phyloP scores from a whole-genome alignment of 176 grass and related monocot genomes.

The Musa itinerans region DNA sequence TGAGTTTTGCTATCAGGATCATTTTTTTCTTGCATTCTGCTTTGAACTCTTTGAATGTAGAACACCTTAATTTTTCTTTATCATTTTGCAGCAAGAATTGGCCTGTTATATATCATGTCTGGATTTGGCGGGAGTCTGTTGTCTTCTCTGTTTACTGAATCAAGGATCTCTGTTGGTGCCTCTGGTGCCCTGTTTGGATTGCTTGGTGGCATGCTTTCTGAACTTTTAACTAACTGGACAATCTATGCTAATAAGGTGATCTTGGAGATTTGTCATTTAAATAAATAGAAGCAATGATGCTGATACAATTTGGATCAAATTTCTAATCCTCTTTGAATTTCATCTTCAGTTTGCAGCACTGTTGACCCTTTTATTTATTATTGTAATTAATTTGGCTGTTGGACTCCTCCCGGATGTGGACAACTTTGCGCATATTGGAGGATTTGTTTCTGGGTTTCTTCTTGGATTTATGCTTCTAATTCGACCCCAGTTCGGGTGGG shows the following conservation, averaged over 20 bases:
- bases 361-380: slow-evolving; percentile 37
- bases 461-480: slow-evolving; percentile 73
- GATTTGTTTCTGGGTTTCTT: slow-evolving; percentile 70
- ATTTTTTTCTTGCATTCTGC: too few species aligned
- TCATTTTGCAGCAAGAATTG: slow-evolving; percentile 54
- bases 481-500: slow-evolving; percentile 56
- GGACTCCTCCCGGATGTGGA: slow-evolving; percentile 64
- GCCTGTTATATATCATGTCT: slow-evolving; percentile 59
- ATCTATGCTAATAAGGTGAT: slow-evolving; percentile 85
- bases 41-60: neutral
- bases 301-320: neutral
- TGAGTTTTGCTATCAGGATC: too few species aligned
- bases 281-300: neutral
- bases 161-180: slow-evolving; percentile 72
- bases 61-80: neutral
- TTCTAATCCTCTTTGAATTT: neutral
- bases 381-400: slow-evolving; percentile 59
- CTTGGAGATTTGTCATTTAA: neutral
- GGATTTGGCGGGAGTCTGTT: slow-evolving; percentile 75
- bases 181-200: slow-evolving; percentile 87
- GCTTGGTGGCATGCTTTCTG: slow-evolving; percentile 86
- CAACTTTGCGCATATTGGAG: slow-evolving; percentile 91
- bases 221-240: slow-evolving; percentile 86
- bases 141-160: slow-evolving; percentile 64
- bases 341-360: slow-evolving; percentile 47